A percentile compares a stretch with the other conserved stretches of the same genome.
These are phyloP conservation scores for Gossypium trilobum DNA, from an alignment of 441 rosid genomes.

Conservation along the genomic window DNA sequence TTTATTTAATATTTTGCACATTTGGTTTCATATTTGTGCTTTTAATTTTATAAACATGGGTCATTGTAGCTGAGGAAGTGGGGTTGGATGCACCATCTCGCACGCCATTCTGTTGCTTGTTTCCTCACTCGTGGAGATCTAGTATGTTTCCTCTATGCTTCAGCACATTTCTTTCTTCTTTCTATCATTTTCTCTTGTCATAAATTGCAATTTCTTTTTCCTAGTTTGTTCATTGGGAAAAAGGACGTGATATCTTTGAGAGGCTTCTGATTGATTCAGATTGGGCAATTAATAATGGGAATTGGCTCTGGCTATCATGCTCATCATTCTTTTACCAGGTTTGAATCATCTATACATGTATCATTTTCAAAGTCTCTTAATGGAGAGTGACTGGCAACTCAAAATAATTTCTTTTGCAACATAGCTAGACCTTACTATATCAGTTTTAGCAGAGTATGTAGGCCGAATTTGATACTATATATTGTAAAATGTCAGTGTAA, in stretches of 20 bases:
- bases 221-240: constrained; percentile 95
- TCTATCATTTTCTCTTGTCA: constrained; percentile 13
- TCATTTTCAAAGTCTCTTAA: background rate
- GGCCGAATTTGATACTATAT: background rate
- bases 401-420: background rate
- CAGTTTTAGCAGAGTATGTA: background rate
- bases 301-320: constrained; percentile 94
- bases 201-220: constrained; percentile 26
- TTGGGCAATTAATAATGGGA: constrained; percentile 88
- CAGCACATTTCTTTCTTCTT: constrained; percentile 1
- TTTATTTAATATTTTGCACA: constrained; percentile 4
- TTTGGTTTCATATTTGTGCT: background rate
- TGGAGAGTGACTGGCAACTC: background rate
- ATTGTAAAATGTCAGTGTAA: background rate
- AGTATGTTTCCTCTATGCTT: constrained; percentile 33
- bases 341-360: background rate
- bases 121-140: constrained; percentile 90
- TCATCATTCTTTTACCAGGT: constrained; percentile 98
- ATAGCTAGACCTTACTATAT: background rate
- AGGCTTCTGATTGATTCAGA: constrained; percentile 89
- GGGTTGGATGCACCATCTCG: constrained; percentile 99
- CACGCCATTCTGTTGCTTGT: constrained; percentile 88
- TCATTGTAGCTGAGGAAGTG: constrained; percentile 65
- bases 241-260: constrained; percentile 90
- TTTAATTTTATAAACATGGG: background rate